Evolutionary conservation across 225 moss, liverwort and hornwort species (phyloP).

Genomic region (Anthoceros angustus): DNA sequence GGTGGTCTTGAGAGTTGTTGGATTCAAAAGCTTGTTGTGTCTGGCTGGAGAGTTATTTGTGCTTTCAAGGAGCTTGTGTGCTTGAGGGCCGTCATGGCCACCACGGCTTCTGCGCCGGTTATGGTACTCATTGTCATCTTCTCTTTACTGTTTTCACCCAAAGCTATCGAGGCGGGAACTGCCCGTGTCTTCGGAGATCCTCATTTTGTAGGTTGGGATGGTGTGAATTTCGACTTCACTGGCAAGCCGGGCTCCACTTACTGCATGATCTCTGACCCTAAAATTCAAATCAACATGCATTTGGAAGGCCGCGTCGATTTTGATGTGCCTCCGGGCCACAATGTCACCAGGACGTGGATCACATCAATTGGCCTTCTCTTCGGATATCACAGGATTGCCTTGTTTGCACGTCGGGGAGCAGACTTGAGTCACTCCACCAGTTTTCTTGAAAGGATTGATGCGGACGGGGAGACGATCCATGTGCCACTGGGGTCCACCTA

Average conservation of each 20-base stretch:
- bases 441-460: background rate
- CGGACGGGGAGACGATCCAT: background rate
- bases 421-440: conserved; percentile 1
- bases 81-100: no score
- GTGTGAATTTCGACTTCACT: background rate
- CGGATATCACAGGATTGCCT: background rate
- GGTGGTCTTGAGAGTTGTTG: no score
- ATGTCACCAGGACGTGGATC: conserved; percentile 2
- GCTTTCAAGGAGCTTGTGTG: no score
- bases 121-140: no score
- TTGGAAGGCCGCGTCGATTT: background rate
- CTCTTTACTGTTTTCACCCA: no score
- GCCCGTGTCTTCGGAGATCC: conserved; percentile 3
- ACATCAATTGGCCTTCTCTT: background rate
- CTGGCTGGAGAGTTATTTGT: no score
- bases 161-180: no score
- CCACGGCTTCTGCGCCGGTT: no score
- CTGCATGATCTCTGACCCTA: conserved; percentile 1
- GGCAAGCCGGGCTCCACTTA: background rate
- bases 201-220: conserved; percentile 1
- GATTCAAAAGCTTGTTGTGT: no score
- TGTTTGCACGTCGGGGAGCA: background rate
- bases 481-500: background rate
- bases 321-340: background rate
- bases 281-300: background rate